Conservation (phyloP, 495 filamentous ascomycete species). For the Alectoria sarmentosa region DNA sequence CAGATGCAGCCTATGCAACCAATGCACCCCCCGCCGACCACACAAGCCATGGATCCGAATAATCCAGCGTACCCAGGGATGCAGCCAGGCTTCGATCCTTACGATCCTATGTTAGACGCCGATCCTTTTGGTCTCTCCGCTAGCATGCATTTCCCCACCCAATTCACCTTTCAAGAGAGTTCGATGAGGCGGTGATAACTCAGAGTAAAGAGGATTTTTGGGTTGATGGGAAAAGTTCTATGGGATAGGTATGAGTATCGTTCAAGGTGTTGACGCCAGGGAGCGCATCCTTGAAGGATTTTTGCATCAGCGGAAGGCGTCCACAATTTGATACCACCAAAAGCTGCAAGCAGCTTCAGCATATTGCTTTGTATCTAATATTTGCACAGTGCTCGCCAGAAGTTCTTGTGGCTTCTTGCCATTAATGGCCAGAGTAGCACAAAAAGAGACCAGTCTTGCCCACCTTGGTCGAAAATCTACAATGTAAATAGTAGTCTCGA, state of each 20-base stretch:
- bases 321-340: constrained; percentile 13
- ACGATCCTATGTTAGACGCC: constrained; percentile 74
- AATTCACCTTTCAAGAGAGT: constrained; percentile 48
- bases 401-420: neutral
- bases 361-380: constrained; percentile 11
- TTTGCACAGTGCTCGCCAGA: neutral
- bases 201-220: neutral
- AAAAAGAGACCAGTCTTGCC: too few relatives aligned
- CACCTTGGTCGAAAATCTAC: neutral
- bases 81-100: constrained; percentile 69
- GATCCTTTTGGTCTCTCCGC: constrained; percentile 87
- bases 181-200: constrained; percentile 21
- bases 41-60: constrained; percentile 36
- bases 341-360: constrained; percentile 8
- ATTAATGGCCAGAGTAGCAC: neutral
- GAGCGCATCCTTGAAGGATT: neutral
- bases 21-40: constrained; percentile 25
- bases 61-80: constrained; percentile 44
- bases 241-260: neutral
- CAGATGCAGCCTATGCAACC: constrained; percentile 22
- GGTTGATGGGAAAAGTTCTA: neutral
- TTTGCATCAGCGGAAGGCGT: constrained; percentile 19
- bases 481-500: neutral
- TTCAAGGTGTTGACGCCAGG: constrained; percentile 4
- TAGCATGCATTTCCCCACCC: constrained; percentile 90